Percentiles rank a stretch among this genome's conserved stretches.
Conservation (phyloP, 2,329 filamentous ascomycete genomes). For the Colletotrichum phormii region DNA sequence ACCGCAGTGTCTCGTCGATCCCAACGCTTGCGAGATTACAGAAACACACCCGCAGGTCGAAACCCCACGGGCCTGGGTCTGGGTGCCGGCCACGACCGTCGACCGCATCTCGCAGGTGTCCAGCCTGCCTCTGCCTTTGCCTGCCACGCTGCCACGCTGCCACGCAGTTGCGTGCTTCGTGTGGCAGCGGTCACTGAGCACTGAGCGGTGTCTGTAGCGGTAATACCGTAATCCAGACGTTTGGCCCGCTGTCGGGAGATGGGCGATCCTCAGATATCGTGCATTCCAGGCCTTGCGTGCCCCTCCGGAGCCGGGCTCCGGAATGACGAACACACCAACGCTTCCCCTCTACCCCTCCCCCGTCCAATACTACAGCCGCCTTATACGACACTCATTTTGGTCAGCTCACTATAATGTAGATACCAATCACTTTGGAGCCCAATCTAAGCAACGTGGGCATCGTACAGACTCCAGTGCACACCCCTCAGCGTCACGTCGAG, state of each 20-base stretch:
- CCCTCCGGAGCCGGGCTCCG: not conserved
- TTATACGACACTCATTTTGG: not conserved
- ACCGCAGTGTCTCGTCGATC: slow-evolving; percentile 4
- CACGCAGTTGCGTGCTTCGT: not conserved
- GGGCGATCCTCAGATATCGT: slow-evolving; percentile 11
- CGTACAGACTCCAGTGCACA: not conserved
- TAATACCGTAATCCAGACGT: not conserved
- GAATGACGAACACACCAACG: not conserved
- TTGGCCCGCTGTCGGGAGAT: not conserved
- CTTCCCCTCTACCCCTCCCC: not conserved
- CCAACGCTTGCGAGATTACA: not conserved
- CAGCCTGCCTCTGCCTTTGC: not conserved
- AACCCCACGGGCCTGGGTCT: slow-evolving; percentile 4
- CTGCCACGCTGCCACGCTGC: not conserved
- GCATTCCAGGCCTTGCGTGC: not conserved
- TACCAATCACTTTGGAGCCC: slow-evolving; percentile 13
- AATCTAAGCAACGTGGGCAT: slow-evolving; percentile 15
- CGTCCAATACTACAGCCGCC: not conserved
- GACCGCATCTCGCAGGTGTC: slow-evolving; percentile 14
- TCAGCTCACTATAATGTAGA: not conserved
- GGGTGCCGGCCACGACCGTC: slow-evolving; percentile 9
- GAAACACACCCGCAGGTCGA: not conserved
- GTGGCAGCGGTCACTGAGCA: not conserved
- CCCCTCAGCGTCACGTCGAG: slow-evolving; percentile 14
- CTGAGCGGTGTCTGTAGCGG: slow-evolving; percentile 7